Evolutionary conservation across 305 asterid genomes (phyloP), one percentile per base, ranked within the genome.

Genomic region (Fraxinus sp.): DNA sequence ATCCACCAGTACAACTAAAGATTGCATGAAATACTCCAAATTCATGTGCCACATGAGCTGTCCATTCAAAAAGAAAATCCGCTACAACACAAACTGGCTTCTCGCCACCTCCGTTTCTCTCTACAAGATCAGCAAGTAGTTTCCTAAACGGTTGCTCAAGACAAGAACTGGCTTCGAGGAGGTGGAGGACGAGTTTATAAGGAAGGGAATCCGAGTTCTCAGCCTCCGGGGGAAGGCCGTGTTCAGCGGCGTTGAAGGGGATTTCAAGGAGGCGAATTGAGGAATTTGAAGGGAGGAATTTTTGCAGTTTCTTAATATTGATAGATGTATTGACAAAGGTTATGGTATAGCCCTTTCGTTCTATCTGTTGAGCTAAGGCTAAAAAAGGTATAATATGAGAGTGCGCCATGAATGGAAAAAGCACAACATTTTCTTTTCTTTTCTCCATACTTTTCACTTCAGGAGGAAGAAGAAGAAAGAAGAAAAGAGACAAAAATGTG

Each of bases 31-130:
- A 87, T 28, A 90, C 59, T 37, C 85, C 91, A 28, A 89, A 84
- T 26, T 90, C 91, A 46, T 82, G 93, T 0, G 90, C 84, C 13
- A 88, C 90, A 18, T 82, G 87, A 28, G 90, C 87, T 0, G 90
- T 77, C 95, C 92, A 91, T 0, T 84, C 90, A 33, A 90, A 90
- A 72, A 91, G 82, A 80, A 89, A 84, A 68, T 91, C 95, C 0
- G 88, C 86, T 26, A 90, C 55, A 5, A 90, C 88, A 37, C 92
- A 90, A 20, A 89, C 75, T 0, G 92, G 94, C 76, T 75, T 87
- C 36, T 49, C 66, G 1, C 66, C 74, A 0, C 85, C 88, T 0
- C 81, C 79, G 1, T 78, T 59, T 72, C 64, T 49, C 2, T 55
- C 9, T 24, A 84, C 59, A 7, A 90, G 80, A 10, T 80, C 36